Evolutionary conservation across 169 alveolate species (phyloP), one percentile per base, ranked within the genome.

Genomic region (Babesia gibsoni): DNA sequence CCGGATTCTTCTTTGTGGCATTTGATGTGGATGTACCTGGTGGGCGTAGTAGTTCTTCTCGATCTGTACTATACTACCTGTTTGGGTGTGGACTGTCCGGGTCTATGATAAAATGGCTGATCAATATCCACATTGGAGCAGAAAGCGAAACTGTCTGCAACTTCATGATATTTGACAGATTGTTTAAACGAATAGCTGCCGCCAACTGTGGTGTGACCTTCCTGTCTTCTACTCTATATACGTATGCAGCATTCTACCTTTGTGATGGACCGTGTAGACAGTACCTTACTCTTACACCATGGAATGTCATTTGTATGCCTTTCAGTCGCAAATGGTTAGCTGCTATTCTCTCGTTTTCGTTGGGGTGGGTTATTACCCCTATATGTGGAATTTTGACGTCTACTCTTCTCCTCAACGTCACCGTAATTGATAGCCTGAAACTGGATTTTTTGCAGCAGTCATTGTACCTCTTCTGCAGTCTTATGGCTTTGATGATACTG

Each of bases 301-400:
- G n/a, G n/a, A n/a, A n/a, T n/a, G 9, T 23, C 4, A 22, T 20
- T 18, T 16, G 33, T 20, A 4, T 22, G 14, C 41, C 41, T 23
- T 5, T 18, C 45, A 42, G 32, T 23, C 14, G 27, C 7, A 9
- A 37, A 23, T 18, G 16, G 10, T 29, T 25, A 52, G 57, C 45
- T 6, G 5, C 14, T 23, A n/a, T 23, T 58, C 23, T 58, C 27
- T 41, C 42, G 3, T 58, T 52, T 23, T 32, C 68, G 0, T 23
- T 58, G 18, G 68, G 68, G n/a, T 58, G 52, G 52, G 53, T 46
- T 4, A 16, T 58, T 7, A 41, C 68, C 3, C 53, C 43, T 12
- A 16, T 58, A 7, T 58, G 35, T n/a, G 68, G 68, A 6, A 22
- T 41, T 36, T 52, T 41, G 27, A 39, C 37, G 3, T 41, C 52